These are phyloP conservation scores for Cucurbita maxima DNA, from an alignment of 306 rosid genomes.

Conservation along the genomic window DNA sequence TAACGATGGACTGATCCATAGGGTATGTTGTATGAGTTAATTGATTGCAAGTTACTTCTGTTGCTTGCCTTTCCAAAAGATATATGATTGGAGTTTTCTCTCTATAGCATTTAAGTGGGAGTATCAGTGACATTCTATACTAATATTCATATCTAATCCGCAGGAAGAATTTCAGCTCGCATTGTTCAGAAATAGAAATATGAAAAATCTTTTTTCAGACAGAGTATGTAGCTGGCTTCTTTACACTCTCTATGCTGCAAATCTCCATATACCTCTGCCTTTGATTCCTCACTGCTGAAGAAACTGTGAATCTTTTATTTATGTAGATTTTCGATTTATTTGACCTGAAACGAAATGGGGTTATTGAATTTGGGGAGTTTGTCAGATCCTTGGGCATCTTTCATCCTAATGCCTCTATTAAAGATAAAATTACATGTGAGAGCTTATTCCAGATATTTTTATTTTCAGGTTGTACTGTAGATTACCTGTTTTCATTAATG, in stretches of 20 bases:
- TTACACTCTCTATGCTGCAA: neutral
- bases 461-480: neutral
- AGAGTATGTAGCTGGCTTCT: slow-evolving; percentile 6
- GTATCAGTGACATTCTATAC: neutral
- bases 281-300: neutral
- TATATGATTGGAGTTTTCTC: neutral
- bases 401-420: slow-evolving; percentile 53
- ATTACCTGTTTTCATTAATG: neutral
- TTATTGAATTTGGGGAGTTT: slow-evolving; percentile 61
- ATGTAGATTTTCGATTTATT: slow-evolving; percentile 59
- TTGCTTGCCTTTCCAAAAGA: neutral
- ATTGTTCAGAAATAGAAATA: slow-evolving; percentile 49
- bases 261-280: neutral
- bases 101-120: neutral
- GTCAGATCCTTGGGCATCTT: slow-evolving; percentile 65
- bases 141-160: neutral
- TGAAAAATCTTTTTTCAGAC: slow-evolving; percentile 40
- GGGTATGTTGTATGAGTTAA: slow-evolving; percentile 23
- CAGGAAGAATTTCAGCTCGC: slow-evolving; percentile 98
- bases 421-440: slow-evolving; percentile 49
- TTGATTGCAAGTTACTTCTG: neutral
- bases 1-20: slow-evolving; percentile 70
- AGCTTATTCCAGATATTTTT: neutral
- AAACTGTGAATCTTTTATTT: neutral
- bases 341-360: slow-evolving; percentile 50